Percentiles rank a stretch among this genome's conserved stretches.
These are phyloP conservation scores for Halophytophthora polymorphica DNA, from an alignment of 352 stramenopile species.

Conservation along the genomic window DNA sequence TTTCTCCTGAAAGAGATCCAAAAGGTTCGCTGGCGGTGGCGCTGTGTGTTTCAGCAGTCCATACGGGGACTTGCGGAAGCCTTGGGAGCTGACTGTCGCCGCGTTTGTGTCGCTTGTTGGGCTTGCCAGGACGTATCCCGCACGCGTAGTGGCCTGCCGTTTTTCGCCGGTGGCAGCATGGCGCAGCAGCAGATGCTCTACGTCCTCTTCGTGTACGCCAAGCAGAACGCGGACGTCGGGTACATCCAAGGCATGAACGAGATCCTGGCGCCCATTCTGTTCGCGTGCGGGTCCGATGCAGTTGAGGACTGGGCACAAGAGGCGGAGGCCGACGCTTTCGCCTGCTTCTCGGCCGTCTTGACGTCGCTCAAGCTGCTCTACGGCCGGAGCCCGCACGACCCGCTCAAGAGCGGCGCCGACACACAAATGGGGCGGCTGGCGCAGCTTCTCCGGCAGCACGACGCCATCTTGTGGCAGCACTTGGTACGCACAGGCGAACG, in stretches of 20 bases:
- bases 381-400: conserved; percentile 30
- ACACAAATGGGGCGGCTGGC: conserved; percentile 52
- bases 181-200: conserved; percentile 66
- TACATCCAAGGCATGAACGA: conserved; percentile 97
- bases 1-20: conserved; percentile 59
- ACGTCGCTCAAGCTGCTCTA: conserved; percentile 47
- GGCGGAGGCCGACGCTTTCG: conserved; percentile 54
- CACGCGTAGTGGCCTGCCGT: conserved; percentile 46
- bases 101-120: not conserved
- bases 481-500: no score
- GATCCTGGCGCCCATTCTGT: conserved; percentile 85
- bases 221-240: conserved; percentile 73
- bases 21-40: conserved; percentile 28
- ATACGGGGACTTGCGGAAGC: no score
- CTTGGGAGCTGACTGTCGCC: not conserved
- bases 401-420: conserved; percentile 50
- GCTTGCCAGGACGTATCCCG: conserved; percentile 49
- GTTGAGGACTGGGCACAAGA: conserved; percentile 26
- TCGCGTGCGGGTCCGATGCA: conserved; percentile 64
- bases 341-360: conserved; percentile 51
- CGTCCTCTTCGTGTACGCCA: conserved; percentile 75
- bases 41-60: not conserved
- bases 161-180: conserved; percentile 47
- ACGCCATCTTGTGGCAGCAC: conserved; percentile 61
- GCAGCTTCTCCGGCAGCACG: conserved; percentile 55